Percentiles rank a stretch among this genome's conserved stretches.
These are phyloP conservation scores for Metschnikowia kunwiensis DNA, from an alignment of 805 yeast species.

Conservation along the genomic window DNA sequence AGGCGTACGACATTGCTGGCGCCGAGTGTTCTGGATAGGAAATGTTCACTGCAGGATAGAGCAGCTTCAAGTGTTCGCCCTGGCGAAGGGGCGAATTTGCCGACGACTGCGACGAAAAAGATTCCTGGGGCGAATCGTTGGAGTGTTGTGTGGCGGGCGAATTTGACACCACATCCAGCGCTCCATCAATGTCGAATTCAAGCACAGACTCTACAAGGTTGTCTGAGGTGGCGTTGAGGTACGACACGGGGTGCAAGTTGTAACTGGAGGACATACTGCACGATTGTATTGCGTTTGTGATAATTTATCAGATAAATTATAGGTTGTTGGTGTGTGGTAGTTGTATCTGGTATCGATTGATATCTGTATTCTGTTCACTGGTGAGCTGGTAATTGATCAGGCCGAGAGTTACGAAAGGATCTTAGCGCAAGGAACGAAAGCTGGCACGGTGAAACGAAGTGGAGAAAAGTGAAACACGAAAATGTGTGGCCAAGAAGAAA, in stretches of 20 bases:
- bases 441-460: no score
- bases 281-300: no score
- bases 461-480: no score
- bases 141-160: constrained; percentile 29
- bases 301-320: no score
- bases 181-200: constrained; percentile 28
- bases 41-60: constrained; percentile 3
- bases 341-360: no score
- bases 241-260: constrained; percentile 44
- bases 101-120: constrained; percentile 37
- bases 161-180: constrained; percentile 20
- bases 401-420: no score
- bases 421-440: no score
- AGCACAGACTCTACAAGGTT: constrained; percentile 24
- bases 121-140: constrained; percentile 34
- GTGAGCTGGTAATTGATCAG: no score
- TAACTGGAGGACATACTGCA: constrained; percentile 32
- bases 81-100: constrained; percentile 33
- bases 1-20: background rate
- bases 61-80: constrained; percentile 7
- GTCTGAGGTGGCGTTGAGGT: constrained; percentile 36
- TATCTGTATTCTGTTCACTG: no score
- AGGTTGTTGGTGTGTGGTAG: no score
- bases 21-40: background rate
- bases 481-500: no score